phyloP scores from a whole-genome alignment of 2,329 filamentous ascomycete species.

The Aureobasidium sp. region DNA sequence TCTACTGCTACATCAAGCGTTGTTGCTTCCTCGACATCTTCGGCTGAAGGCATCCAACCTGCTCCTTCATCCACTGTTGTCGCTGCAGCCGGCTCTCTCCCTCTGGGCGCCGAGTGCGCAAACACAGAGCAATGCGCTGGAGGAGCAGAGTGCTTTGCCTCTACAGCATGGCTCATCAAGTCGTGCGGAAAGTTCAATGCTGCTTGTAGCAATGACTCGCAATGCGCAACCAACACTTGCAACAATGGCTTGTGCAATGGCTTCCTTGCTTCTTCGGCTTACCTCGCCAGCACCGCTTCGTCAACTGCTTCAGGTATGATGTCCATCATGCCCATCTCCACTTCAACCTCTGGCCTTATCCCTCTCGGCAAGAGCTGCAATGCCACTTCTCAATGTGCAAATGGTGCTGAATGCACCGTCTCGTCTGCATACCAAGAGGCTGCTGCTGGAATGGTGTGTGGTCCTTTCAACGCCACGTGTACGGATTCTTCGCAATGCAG shows the following conservation, averaged over 20 bases:
- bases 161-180: constrained; percentile 17
- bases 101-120: constrained; percentile 20
- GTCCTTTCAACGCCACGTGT: constrained; percentile 23
- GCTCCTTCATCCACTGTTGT: constrained; percentile 16
- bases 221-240: constrained; percentile 25
- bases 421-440: constrained; percentile 17
- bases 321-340: not conserved
- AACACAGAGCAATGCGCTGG: constrained; percentile 19
- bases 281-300: not conserved
- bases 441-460: constrained; percentile 16
- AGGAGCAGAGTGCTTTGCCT: constrained; percentile 21
- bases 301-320: constrained; percentile 16
- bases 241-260: constrained; percentile 23
- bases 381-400: constrained; percentile 18
- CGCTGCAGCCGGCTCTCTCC: constrained; percentile 20
- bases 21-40: not conserved
- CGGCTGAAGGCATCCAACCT: not conserved
- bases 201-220: constrained; percentile 19
- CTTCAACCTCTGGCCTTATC: constrained; percentile 15
- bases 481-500: constrained; percentile 21
- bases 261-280: constrained; percentile 17
- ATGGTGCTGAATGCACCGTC: constrained; percentile 20
- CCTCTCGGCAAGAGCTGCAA: constrained; percentile 20
- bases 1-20: not conserved
- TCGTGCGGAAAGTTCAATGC: constrained; percentile 24